Conservation (phyloP, 768 basidiomycete genomes). For the Lenzites betulinus region DNA sequence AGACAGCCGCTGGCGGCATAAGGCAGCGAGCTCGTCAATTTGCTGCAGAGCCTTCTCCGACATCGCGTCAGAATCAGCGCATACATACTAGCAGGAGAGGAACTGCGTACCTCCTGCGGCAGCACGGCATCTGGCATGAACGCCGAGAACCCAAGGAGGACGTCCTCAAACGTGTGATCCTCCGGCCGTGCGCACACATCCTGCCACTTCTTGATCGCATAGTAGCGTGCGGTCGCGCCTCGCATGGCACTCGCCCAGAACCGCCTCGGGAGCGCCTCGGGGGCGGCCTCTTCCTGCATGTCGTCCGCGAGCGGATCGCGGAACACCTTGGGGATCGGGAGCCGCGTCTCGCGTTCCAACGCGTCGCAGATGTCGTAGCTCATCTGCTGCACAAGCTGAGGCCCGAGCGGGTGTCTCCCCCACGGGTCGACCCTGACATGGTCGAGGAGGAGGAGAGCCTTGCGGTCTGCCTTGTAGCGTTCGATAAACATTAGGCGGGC, state of each 20-base stretch:
- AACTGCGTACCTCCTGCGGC: constrained; percentile 49
- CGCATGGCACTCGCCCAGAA: constrained; percentile 54
- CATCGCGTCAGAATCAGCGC: constrained; percentile 3
- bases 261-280: constrained; percentile 42
- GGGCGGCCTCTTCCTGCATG: constrained; percentile 4
- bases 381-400: background rate
- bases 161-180: constrained; percentile 42
- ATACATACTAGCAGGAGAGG: constrained; percentile 6
- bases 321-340: constrained; percentile 19
- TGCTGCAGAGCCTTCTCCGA: constrained; percentile 3
- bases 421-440: background rate
- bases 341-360: constrained; percentile 41
- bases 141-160: constrained; percentile 52
- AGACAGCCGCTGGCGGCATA: constrained; percentile 44
- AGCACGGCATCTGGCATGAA: constrained; percentile 47
- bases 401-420: background rate
- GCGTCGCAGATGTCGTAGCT: constrained; percentile 58
- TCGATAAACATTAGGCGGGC: constrained; percentile 11
- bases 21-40: constrained; percentile 41
- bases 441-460: constrained; percentile 1
- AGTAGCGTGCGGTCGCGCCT: constrained; percentile 44
- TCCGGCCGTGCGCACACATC: constrained; percentile 4
- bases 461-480: constrained; percentile 3
- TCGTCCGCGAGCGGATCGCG: constrained; percentile 1
- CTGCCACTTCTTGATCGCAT: constrained; percentile 44